Evolutionary conservation across 352 stramenopile genomes (phyloP), one percentile per base, ranked within the genome.

Genomic region (Pythium biforme): DNA sequence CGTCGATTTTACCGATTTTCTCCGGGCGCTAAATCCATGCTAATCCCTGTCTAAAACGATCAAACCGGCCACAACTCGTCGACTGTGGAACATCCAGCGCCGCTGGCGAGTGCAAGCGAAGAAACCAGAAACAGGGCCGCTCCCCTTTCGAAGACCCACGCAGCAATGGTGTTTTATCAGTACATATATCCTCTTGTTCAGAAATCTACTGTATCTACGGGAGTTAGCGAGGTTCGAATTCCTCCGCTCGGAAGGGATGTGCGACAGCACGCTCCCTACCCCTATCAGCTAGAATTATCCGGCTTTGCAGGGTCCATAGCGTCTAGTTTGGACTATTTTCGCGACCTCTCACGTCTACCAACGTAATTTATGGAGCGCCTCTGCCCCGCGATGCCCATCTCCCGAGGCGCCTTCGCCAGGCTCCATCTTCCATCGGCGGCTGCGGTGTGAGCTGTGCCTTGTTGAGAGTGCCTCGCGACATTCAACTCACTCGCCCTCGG

Each of bases 191-290:
- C n/a, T n/a, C n/a, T n/a, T n/a, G n/a, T 33, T 33, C 9, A 9
- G 29, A 33, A 33, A 10, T 33, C 9, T 33, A 9, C 29, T 4
- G 29, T 33, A 9, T 33, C 4, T 10, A 10, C 29, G 29, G 10
- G 5, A 34, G 29, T 34, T 34, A 10, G 29, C 29, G 29, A 10
- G 11, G 6, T 65, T 66, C 59, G 59, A 66, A 68, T 55, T 63
- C 31, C 61, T 49, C 19, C 37, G 26, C 31, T 37, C 22, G 40
- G 31, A 49, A 46, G 50, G 60, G 59, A 67, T 55, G 46, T 67
- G 59, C 59, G 59, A 60, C 52, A 61, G 19, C 31, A 33, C 23
- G 15, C 12, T 26, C 59, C 59, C 59, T 67, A 67, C 11, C 59
- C 59, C 50, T 55, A 53, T 11, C 5, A 48, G 31, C 43, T 33